These are phyloP conservation scores for Solanum peruvianum DNA, from an alignment of 257 asterid species.

Conservation along the genomic window DNA sequence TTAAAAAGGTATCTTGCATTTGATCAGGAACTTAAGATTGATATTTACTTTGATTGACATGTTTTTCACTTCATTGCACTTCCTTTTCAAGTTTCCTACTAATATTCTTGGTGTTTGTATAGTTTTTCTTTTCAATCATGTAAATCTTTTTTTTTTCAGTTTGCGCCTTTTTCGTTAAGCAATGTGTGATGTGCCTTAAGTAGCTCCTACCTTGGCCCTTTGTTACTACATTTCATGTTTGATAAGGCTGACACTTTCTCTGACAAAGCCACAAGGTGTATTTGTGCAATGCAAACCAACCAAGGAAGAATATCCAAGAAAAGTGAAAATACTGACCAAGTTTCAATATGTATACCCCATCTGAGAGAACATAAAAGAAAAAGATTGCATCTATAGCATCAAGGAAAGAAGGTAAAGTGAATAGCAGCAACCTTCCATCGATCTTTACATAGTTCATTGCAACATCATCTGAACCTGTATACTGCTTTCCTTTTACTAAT, in stretches of 20 bases:
- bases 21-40: background rate
- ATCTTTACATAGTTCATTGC: conserved; percentile 79
- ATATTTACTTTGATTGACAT: background rate
- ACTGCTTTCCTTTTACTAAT: conserved; percentile 78
- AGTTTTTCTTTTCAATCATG: background rate
- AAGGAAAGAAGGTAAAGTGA: background rate
- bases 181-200: background rate
- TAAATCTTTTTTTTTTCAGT: background rate
- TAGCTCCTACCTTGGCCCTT: background rate
- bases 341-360: background rate
- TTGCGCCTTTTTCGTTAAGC: background rate
- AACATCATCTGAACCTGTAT: conserved; percentile 85
- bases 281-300: background rate
- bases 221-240: background rate
- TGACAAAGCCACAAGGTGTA: background rate
- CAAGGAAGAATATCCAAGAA: background rate
- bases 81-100: background rate
- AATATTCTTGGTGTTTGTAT: background rate
- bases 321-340: background rate
- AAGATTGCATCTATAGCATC: background rate
- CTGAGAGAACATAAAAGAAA: background rate
- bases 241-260: background rate
- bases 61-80: background rate
- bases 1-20: background rate
- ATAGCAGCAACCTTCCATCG: conserved; percentile 53